Evolutionary conservation across 2,329 filamentous ascomycete species (phyloP).

Genomic region (Paradendryphiella salina): DNA sequence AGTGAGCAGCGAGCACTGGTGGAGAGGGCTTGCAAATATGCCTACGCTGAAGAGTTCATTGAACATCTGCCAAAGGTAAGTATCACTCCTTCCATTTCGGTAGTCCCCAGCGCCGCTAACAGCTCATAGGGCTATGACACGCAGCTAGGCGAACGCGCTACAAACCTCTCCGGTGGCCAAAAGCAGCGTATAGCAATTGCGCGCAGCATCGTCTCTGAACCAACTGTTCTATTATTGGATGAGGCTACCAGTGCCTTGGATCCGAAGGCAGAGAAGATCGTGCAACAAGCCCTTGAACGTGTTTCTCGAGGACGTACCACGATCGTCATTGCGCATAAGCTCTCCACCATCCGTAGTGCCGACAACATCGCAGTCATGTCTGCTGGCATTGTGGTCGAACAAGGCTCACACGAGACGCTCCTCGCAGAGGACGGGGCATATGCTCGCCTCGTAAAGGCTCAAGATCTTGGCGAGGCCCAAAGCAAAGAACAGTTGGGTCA

Average conservation of each 20-base stretch:
- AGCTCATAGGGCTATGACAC: constrained; percentile 83
- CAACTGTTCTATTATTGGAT: constrained; percentile 85
- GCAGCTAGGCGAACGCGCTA: constrained; percentile 88
- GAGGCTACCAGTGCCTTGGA: constrained; percentile 85
- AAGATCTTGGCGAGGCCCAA: constrained; percentile 49
- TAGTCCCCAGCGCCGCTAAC: constrained; percentile 5
- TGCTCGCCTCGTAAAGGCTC: constrained; percentile 63
- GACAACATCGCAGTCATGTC: constrained; percentile 96
- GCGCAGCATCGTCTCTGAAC: constrained; percentile 82
- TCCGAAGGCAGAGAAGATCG: constrained; percentile 90
- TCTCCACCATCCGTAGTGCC: constrained; percentile 90
- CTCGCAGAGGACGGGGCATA: constrained; percentile 76
- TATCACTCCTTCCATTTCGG: constrained; percentile 1
- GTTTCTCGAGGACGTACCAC: constrained; percentile 86
- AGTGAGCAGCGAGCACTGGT: constrained; percentile 72
- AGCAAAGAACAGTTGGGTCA: constrained; percentile 24
- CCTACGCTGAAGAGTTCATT: constrained; percentile 95
- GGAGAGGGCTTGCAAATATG: constrained; percentile 78
- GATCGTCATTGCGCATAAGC: constrained; percentile 91
- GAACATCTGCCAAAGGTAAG: constrained; percentile 56
- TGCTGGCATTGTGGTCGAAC: constrained; percentile 79
- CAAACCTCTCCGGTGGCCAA: constrained; percentile 88
- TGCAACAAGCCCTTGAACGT: constrained; percentile 86
- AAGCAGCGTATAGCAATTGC: constrained; percentile 96
- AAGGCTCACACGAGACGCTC: constrained; percentile 82